phyloP scores from a whole-genome alignment of 352 stramenopile species.

The Phytophthora hybrid region DNA sequence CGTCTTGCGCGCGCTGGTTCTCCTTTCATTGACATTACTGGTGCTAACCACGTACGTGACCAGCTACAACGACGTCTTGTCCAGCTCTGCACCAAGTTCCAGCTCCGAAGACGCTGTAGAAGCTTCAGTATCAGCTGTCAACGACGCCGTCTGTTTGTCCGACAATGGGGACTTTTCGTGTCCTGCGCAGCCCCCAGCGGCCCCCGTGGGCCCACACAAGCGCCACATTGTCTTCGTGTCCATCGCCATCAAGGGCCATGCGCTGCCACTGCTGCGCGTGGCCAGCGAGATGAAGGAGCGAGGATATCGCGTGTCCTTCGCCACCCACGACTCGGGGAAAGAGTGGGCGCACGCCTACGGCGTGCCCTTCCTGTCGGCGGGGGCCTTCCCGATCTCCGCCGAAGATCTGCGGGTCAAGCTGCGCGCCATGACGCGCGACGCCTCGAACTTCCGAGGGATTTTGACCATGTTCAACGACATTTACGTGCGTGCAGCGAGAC shows the following conservation, averaged over 20 bases:
- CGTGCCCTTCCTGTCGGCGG: slow-evolving; percentile 77
- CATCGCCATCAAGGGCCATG: slow-evolving; percentile 85
- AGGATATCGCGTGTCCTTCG: slow-evolving; percentile 84
- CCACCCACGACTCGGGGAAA: slow-evolving; percentile 82
- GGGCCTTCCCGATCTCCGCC: slow-evolving; percentile 75
- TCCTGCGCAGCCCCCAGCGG: slow-evolving; percentile 4
- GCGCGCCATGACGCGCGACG: slow-evolving; percentile 81
- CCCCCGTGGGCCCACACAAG: slow-evolving; percentile 30
- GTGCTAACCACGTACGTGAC: slow-evolving; percentile 19
- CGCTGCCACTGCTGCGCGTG: slow-evolving; percentile 77
- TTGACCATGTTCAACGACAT: slow-evolving; percentile 92
- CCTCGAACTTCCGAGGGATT: slow-evolving; percentile 87
- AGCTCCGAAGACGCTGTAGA: slow-evolving; percentile 15
- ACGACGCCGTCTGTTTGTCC: slow-evolving; percentile 22
- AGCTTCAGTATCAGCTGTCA: slow-evolving; percentile 14
- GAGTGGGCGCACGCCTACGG: slow-evolving; percentile 71
- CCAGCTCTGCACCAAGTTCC: slow-evolving; percentile 16
- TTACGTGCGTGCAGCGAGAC: slow-evolving; percentile 76
- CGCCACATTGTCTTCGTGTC: slow-evolving; percentile 83
- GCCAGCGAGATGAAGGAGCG: slow-evolving; percentile 75
- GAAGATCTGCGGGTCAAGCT: slow-evolving; percentile 78
- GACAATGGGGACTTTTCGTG: slow-evolving; percentile 33
- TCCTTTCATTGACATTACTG: slow-evolving; percentile 29
- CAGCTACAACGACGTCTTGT: slow-evolving; percentile 25
- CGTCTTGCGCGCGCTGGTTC: slow-evolving; percentile 16